A percentile compares a stretch with the other conserved stretches of the same genome.
Conservation (phyloP, 1,284 basidiomycete species). For the Microbotryum lychnidis-dioicae region DNA sequence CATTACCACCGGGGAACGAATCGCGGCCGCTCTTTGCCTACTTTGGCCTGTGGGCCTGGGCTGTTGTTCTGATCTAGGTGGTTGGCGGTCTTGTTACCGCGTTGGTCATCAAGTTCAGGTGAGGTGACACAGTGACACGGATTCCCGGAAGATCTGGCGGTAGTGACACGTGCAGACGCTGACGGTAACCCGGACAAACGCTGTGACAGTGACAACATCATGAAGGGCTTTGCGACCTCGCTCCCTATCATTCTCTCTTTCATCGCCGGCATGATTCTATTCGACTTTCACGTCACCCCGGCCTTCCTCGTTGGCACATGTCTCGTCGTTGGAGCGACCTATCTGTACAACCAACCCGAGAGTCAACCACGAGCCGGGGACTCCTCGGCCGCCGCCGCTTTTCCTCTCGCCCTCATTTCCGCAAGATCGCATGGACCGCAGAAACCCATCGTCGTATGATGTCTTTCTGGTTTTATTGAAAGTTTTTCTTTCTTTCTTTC, state of each 20-base stretch:
- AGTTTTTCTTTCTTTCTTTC: too few species aligned
- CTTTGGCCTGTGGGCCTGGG: conserved; percentile 85
- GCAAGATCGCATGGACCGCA: too few species aligned
- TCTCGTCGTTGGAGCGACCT: conserved; percentile 76
- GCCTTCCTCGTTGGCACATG: conserved; percentile 73
- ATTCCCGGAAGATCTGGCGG: too few species aligned
- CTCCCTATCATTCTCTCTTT: conserved; percentile 89
- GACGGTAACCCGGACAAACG: too few species aligned
- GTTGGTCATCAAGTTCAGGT: conserved; percentile 49
- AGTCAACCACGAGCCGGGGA: too few species aligned
- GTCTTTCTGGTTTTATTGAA: too few species aligned
- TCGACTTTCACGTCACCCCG: conserved; percentile 75
- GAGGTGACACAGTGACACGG: conserved; percentile 36
- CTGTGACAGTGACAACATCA: conserved; percentile 57
- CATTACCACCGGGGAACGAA: conserved; percentile 3
- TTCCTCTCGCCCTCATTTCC: too few species aligned
- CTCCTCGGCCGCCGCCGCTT: too few species aligned
- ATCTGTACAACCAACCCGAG: conserved; percentile 69
- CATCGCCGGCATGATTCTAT: conserved; percentile 75
- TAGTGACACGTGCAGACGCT: too few species aligned
- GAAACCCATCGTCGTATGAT: too few species aligned
- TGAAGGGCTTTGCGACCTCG: conserved; percentile 86
- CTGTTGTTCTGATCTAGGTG: conserved; percentile 79
- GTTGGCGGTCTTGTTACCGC: conserved; percentile 85
- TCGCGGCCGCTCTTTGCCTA: conserved; percentile 52